Percentiles rank a stretch among this genome's conserved stretches.
Evolutionary conservation across 139 green algal genomes (phyloP).

Genomic region (Coelastrella sp.): DNA sequence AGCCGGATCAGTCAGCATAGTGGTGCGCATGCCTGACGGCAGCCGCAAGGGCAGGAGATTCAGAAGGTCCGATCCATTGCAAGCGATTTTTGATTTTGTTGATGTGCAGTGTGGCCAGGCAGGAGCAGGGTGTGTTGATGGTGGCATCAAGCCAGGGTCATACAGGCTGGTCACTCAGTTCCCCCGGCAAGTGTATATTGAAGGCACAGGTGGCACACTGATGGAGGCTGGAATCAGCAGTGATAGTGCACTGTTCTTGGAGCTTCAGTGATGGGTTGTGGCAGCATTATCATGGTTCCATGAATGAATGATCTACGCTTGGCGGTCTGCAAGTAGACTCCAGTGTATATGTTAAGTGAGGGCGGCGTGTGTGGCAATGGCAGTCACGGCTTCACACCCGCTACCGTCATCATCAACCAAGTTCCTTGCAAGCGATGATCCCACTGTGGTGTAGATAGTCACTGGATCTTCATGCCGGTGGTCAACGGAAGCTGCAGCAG

Average conservation of each 20-base stretch:
- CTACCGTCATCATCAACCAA: background rate
- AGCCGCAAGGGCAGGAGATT: constrained; percentile 73
- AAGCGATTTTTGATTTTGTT: constrained; percentile 82
- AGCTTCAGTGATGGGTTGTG: constrained; percentile 43
- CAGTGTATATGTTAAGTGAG: background rate
- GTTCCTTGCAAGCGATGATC: background rate
- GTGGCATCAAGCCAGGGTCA: constrained; percentile 58
- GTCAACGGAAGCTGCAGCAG: too few relatives aligned
- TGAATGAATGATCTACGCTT: background rate
- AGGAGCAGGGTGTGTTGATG: background rate
- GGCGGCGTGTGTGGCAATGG: background rate
- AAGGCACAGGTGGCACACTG: constrained; percentile 48
- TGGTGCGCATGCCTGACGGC: constrained; percentile 77
- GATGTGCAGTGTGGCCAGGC: constrained; percentile 64
- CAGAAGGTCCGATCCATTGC: constrained; percentile 50
- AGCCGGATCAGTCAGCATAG: constrained; percentile 55
- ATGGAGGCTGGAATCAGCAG: constrained; percentile 61
- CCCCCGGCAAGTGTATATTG: constrained; percentile 60
- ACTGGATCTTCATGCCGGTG: background rate
- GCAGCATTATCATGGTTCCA: background rate
- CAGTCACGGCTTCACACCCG: background rate
- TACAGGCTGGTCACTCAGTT: constrained; percentile 83
- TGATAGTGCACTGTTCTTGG: constrained; percentile 74
- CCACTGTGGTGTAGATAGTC: background rate
- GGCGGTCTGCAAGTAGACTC: background rate